phyloP scores from a whole-genome alignment of 805 yeast species.

The Candida tammaniensis region DNA sequence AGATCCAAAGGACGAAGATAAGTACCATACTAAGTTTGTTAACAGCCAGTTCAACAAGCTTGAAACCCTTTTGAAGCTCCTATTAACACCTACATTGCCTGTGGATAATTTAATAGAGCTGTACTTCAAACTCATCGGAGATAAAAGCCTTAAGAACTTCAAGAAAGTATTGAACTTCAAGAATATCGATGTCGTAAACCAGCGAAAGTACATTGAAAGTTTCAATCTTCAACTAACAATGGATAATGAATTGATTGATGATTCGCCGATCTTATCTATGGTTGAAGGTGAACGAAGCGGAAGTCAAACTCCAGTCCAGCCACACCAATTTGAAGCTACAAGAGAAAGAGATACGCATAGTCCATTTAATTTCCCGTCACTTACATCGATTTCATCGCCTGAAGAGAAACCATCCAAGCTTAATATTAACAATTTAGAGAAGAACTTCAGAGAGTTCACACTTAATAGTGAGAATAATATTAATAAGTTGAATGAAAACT shows the following conservation, averaged over 20 bases:
- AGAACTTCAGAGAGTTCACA: constrained; percentile 46
- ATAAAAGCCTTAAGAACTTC: constrained; percentile 60
- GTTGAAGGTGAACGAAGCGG: constrained; percentile 25
- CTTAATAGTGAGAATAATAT: constrained; percentile 57
- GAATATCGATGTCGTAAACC: constrained; percentile 40
- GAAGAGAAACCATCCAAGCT: constrained; percentile 23
- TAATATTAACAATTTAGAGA: constrained; percentile 44
- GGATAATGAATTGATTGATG: constrained; percentile 23
- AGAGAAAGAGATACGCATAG: background rate
- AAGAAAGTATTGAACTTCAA: constrained; percentile 62
- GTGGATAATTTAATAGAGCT: constrained; percentile 56
- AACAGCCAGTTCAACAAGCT: constrained; percentile 40
- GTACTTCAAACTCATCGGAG: constrained; percentile 67
- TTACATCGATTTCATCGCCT: constrained; percentile 7
- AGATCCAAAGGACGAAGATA: constrained; percentile 20
- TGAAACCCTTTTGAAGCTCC: constrained; percentile 65
- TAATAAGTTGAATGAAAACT: constrained; percentile 62
- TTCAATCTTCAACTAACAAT: constrained; percentile 35
- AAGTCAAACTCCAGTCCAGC: background rate
- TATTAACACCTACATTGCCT: constrained; percentile 65
- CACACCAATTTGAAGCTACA: constrained; percentile 2
- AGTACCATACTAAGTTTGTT: constrained; percentile 42
- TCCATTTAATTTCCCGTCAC: constrained; percentile 4
- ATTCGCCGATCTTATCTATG: constrained; percentile 28
- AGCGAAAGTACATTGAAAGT: constrained; percentile 31